Evolutionary conservation across 2,329 filamentous ascomycete genomes (phyloP).

Genomic region (Penicillium sp.): DNA sequence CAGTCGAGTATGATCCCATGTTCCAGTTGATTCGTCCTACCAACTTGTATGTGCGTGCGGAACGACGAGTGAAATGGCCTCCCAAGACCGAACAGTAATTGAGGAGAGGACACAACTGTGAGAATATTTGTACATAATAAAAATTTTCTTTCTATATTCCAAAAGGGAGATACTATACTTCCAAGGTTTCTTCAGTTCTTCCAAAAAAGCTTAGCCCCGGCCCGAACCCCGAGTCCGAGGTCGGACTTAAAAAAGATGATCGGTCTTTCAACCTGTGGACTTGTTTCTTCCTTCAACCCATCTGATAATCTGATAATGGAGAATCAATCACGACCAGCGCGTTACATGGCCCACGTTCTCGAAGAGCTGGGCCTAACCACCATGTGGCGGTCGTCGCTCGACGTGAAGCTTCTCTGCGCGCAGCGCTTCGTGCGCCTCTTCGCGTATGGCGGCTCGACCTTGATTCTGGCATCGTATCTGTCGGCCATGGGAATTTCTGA

Average conservation of each 20-base stretch:
- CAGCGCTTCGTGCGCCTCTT: conserved; percentile 56
- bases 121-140: background rate
- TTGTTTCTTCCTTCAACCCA: background rate
- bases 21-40: conserved; percentile 29
- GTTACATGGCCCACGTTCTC: conserved; percentile 16
- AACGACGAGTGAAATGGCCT: conserved; percentile 28
- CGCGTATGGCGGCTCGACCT: conserved; percentile 60
- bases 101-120: background rate
- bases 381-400: conserved; percentile 37
- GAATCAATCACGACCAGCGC: conserved; percentile 1
- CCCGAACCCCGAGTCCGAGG: background rate
- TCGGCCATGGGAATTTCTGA: conserved; percentile 56
- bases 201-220: conserved; percentile 6
- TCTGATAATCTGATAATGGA: conserved; percentile 4
- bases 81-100: conserved; percentile 12
- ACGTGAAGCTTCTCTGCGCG: conserved; percentile 41
- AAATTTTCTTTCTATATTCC: background rate
- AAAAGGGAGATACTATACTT: background rate
- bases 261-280: background rate
- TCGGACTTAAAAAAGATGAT: background rate
- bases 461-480: conserved; percentile 63
- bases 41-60: conserved; percentile 28
- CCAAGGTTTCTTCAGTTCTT: background rate
- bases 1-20: conserved; percentile 43
- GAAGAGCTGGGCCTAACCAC: conserved; percentile 39